Evolutionary conservation across 768 basidiomycete species (phyloP), one percentile per base, ranked within the genome.

Genomic region (Suillus luteus): DNA sequence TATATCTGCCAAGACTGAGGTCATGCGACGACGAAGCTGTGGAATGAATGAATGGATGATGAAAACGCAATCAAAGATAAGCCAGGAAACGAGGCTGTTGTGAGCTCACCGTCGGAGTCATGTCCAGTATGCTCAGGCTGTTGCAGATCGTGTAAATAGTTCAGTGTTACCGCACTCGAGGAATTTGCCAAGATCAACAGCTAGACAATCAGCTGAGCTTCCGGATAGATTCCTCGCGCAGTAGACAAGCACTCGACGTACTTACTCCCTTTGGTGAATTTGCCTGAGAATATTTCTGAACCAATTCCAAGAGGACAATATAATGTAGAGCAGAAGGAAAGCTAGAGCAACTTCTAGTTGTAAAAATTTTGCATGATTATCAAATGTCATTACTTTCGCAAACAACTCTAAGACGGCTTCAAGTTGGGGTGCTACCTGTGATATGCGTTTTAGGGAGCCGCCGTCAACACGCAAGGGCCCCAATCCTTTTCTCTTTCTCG

Each of bases 401-500:
- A 54, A 54, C 52, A 54, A 54, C 52, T 33, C 11, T 54, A 54
- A 54, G 52, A 12, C 52, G 33, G 19, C 31, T 54, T 54, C 52
- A 19, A 35, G 33, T 57, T 27, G 55, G 38, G 55, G 38, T n/a
- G 55, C 22, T 24, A 57, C 49, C 49, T 27, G 49, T 27, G 24
- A 27, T 38, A 58, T 58, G 57, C 57, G 57, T 27, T 27, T 19
- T 31, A 58, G 31, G 40, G 57, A 58, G 11, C 57, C 17, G 69
- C 58, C 40, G 52, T 57, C 66, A 52, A 63, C 63, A 40, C 74
- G 72, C 67, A 76, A 73, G 67, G 75, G 72, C 49, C 91, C 90
- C 15, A 90, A 88, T 78, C 90, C 90, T 41, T 76, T 84, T 72
- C 73, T 87, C 64, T 79, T 92, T 65, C 72, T 86, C 64, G 86